Evolutionary conservation across 2,329 filamentous ascomycete genomes (phyloP).

Genomic region (Aspergillus sp.): DNA sequence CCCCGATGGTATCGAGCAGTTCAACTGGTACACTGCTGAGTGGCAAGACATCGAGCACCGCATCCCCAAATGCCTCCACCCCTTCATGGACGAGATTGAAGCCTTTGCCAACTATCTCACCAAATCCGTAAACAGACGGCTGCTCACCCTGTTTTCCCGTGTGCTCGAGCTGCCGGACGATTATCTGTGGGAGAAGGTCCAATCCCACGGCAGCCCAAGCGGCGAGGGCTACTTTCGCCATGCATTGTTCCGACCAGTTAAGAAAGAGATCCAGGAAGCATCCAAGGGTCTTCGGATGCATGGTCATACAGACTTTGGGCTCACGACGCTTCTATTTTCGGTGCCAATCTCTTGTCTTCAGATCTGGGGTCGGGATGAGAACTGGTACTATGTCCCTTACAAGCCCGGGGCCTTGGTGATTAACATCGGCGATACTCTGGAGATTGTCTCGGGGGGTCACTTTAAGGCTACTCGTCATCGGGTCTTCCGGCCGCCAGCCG

Average conservation of each 20-base stretch:
- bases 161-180: constrained; percentile 47
- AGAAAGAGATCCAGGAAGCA: constrained; percentile 36
- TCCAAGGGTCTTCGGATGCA: constrained; percentile 42
- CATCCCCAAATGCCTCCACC: constrained; percentile 47
- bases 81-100: constrained; percentile 52
- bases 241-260: constrained; percentile 42
- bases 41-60: constrained; percentile 43
- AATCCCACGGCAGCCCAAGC: constrained; percentile 43
- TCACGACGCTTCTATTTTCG: constrained; percentile 48
- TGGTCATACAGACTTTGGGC: constrained; percentile 51
- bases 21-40: constrained; percentile 53
- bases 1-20: constrained; percentile 54
- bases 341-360: constrained; percentile 50
- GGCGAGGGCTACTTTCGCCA: constrained; percentile 50
- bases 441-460: constrained; percentile 48
- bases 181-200: constrained; percentile 46
- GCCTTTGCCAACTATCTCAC: constrained; percentile 50
- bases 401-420: constrained; percentile 49
- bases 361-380: constrained; percentile 44
- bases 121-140: constrained; percentile 47
- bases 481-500: constrained; percentile 43
- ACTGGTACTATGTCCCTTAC: constrained; percentile 48
- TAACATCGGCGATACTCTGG: constrained; percentile 48
- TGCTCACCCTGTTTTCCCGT: constrained; percentile 42
- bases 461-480: constrained; percentile 49